Evolutionary conservation across 805 yeast species (phyloP), one percentile per base, ranked within the genome.

Genomic region (Candida adriatica): DNA sequence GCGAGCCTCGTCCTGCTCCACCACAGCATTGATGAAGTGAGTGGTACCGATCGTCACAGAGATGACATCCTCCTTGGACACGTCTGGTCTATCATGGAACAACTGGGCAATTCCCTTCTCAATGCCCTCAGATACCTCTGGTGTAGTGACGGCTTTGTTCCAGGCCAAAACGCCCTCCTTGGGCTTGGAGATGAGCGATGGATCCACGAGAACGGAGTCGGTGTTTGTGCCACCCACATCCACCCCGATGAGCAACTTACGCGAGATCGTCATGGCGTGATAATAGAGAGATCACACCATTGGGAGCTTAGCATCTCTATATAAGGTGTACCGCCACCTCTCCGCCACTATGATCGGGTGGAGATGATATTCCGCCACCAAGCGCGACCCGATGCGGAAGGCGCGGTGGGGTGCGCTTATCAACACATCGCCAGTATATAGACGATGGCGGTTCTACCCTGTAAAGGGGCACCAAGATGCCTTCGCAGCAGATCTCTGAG

Each of bases 191-290:
- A 55, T 33, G 6, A 29, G 23, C 8, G 45, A 26, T 5, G 70
- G 68, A 34, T 66, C 64, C 3, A 66, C 29, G 13, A 66, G 40
- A 10, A 66, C 70, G 13, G 65, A 54, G 41, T 66, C 71, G 2
- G 70, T 62, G 48, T 65, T 65, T 16, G 71, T 66, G 11, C 71
- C 71, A 14, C 71, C 71, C 19, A 66, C 70, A 47, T 66, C 71
- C 11, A 66, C 61, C 15, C 71, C 73, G 27, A 65, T 61, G 3
- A 59, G 38, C 15, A 49, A 31, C n/a, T n/a, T n/a, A n/a, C n/a
- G n/a, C n/a, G n/a, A n/a, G n/a, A n/a, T n/a, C n/a, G n/a, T n/a
- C n/a, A n/a, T n/a, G n/a, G n/a, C n/a, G n/a, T n/a, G n/a, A n/a
- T n/a, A n/a, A n/a, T n/a, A n/a, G n/a, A n/a, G n/a, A n/a, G n/a